These are phyloP conservation scores for Ustilago lituana DNA, from an alignment of 1,284 basidiomycete species.

Conservation along the genomic window DNA sequence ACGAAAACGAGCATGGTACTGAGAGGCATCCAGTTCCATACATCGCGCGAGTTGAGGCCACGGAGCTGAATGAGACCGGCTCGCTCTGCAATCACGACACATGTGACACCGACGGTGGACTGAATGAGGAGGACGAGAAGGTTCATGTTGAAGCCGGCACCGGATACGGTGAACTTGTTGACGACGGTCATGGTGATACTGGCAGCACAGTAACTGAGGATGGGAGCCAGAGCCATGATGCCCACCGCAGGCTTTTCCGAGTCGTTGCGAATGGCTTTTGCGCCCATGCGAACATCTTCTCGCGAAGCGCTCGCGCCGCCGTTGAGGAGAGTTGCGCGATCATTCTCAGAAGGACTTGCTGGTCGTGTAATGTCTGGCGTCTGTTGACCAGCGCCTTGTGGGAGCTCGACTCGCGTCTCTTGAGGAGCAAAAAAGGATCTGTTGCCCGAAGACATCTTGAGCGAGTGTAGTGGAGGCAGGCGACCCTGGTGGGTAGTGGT, in stretches of 20 bases:
- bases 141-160: conserved; percentile 93
- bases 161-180: conserved; percentile 98
- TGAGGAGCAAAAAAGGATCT: conserved; percentile 50
- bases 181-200: conserved; percentile 98
- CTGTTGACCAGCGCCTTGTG: conserved; percentile 29
- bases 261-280: conserved; percentile 28
- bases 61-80: conserved; percentile 88
- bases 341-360: conserved; percentile 48
- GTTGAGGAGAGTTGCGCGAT: conserved; percentile 45
- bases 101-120: conserved; percentile 77
- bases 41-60: conserved; percentile 83
- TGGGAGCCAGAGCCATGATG: conserved; percentile 74
- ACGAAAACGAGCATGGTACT: conserved; percentile 90
- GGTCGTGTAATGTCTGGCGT: conserved; percentile 43
- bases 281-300: conserved; percentile 48
- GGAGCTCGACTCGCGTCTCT: conserved; percentile 43
- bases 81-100: conserved; percentile 79
- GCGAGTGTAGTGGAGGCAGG: not conserved
- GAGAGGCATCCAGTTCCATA: conserved; percentile 92
- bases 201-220: conserved; percentile 89
- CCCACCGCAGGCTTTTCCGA: conserved; percentile 38
- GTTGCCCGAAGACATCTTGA: conserved; percentile 40
- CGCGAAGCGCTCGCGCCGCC: conserved; percentile 19
- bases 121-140: conserved; percentile 93
- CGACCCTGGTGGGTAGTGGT: not conserved